Conservation (phyloP, 371 early-diverging fungal species). For the Apophysomyces variabilis region DNA sequence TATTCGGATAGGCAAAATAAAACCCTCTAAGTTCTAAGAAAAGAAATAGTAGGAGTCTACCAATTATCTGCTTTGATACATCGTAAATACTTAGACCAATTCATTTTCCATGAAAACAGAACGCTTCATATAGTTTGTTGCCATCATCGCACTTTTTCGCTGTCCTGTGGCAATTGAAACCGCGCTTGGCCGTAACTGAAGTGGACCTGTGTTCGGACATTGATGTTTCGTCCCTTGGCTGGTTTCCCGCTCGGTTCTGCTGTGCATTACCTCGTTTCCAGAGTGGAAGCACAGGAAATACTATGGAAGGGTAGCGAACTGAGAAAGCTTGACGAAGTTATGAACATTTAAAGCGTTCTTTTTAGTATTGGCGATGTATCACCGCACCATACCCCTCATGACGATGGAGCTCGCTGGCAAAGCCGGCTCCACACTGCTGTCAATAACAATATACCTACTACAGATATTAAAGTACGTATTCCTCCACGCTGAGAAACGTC, state of each 20-base stretch:
- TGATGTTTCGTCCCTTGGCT: too few species aligned
- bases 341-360: not conserved
- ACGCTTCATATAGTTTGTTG: too few species aligned
- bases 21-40: too few species aligned
- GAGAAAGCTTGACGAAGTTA: not conserved
- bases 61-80: too few species aligned
- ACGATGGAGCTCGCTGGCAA: not conserved
- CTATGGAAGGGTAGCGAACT: not conserved
- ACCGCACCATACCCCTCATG: conserved; percentile 1
- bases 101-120: too few species aligned
- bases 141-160: too few species aligned
- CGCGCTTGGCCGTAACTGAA: too few species aligned
- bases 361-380: not conserved
- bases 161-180: too few species aligned
- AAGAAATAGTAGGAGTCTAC: too few species aligned
- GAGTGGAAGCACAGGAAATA: not conserved
- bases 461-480: not conserved
- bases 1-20: too few species aligned
- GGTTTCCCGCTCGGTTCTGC: not conserved
- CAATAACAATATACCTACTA: not conserved
- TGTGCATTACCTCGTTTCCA: not conserved
- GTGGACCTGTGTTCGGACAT: too few species aligned
- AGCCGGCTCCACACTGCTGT: not conserved
- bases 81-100: too few species aligned
- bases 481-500: not conserved